phyloP scores from a whole-genome alignment of 2,329 filamentous ascomycete species.

The Stemphylium vesicarium region DNA sequence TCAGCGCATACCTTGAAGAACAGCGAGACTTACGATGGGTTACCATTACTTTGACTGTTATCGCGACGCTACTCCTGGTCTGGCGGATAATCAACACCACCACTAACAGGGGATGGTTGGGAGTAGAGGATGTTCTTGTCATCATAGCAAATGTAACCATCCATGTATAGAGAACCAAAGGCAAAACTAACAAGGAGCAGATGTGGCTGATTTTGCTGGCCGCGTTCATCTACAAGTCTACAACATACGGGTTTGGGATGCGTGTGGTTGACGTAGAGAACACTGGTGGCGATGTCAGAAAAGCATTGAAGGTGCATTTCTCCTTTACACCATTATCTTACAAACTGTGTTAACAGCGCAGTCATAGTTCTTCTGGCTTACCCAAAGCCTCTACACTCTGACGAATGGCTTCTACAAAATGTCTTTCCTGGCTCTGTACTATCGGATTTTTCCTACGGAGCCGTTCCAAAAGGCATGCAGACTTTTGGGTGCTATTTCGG shows the following conservation, averaged over 20 bases:
- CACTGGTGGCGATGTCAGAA: constrained; percentile 22
- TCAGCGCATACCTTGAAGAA: constrained; percentile 29
- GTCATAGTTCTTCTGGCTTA: constrained; percentile 31
- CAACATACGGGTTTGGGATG: constrained; percentile 32
- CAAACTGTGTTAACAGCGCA: background rate
- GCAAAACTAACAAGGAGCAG: constrained; percentile 12
- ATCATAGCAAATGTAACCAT: constrained; percentile 27
- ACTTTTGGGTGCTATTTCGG: constrained; percentile 20
- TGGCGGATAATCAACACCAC: constrained; percentile 25
- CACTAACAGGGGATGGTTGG: constrained; percentile 33
- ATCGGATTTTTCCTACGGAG: constrained; percentile 30
- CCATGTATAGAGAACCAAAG: background rate
- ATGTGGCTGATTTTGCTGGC: constrained; percentile 21
- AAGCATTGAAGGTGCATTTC: constrained; percentile 23
- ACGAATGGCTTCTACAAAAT: constrained; percentile 37
- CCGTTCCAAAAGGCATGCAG: constrained; percentile 25
- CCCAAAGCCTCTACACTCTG: constrained; percentile 31
- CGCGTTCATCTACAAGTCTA: constrained; percentile 19
- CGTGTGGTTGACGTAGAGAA: constrained; percentile 22
- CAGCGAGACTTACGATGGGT: constrained; percentile 31
- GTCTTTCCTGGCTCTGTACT: constrained; percentile 32
- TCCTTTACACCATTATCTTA: no score
- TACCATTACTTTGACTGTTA: constrained; percentile 21
- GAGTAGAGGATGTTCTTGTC: constrained; percentile 33
- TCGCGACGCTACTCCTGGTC: constrained; percentile 25